These are phyloP conservation scores for Dictyostelium capitatum DNA, from an alignment of 78 protist species.

Conservation along the genomic window DNA sequence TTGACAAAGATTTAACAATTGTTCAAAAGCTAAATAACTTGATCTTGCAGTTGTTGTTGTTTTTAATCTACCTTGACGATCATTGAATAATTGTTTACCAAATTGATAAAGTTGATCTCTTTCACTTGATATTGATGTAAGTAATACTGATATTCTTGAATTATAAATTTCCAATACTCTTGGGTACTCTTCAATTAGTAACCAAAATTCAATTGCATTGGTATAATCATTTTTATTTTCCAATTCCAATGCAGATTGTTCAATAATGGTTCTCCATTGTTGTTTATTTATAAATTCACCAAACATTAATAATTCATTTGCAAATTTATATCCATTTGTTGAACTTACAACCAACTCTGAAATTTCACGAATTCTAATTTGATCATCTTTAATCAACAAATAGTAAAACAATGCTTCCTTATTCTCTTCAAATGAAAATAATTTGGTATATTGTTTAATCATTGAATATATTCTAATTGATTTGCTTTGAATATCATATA, in stretches of 20 bases:
- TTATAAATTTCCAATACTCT: conserved; percentile 61
- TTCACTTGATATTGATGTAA: conserved; percentile 19
- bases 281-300: conserved; percentile 33
- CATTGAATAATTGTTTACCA: conserved; percentile 54
- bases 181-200: conserved; percentile 46
- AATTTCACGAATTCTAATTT: conserved; percentile 13
- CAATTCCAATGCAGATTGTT: conserved; percentile 35
- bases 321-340: conserved; percentile 38
- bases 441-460: conserved; percentile 46
- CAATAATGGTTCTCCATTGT: conserved; percentile 57
- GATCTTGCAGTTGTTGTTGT: conserved; percentile 19
- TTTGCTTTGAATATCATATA: background rate
- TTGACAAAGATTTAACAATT: conserved; percentile 33
- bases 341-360: conserved; percentile 49
- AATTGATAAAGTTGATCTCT: conserved; percentile 36
- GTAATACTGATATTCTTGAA: conserved; percentile 22
- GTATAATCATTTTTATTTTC: conserved; percentile 25
- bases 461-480: conserved; percentile 25
- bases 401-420: conserved; percentile 47
- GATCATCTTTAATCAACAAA: conserved; percentile 40
- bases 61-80: conserved; percentile 6
- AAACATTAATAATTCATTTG: conserved; percentile 21
- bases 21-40: conserved; percentile 52
- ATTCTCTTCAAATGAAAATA: conserved; percentile 52
- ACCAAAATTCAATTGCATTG: conserved; percentile 50